Percentiles rank a stretch among this genome's conserved stretches.
phyloP scores from a whole-genome alignment of 2,329 filamentous ascomycete genomes.

The Fusarium irregulare region DNA sequence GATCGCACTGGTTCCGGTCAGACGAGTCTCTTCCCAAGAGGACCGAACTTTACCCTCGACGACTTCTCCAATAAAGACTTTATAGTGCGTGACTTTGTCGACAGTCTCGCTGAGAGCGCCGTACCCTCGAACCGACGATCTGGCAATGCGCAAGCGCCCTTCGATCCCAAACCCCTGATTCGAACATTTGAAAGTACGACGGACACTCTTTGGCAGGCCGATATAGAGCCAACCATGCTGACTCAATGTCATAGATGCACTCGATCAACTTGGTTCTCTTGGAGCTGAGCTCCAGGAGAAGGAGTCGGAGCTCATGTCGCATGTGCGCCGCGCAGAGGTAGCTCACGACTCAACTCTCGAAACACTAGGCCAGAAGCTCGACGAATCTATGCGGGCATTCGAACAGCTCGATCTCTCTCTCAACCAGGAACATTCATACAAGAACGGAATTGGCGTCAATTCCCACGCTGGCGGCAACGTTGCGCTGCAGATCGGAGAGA shows the following conservation, averaged over 20 bases:
- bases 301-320: conserved; percentile 90
- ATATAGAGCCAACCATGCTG: conserved; percentile 19
- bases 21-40: conserved; percentile 79
- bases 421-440: conserved; percentile 66
- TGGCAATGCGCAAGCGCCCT: conserved; percentile 70
- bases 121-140: conserved; percentile 85
- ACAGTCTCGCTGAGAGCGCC: conserved; percentile 87
- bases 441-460: conserved; percentile 49
- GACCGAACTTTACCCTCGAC: conserved; percentile 86
- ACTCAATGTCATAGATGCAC: conserved; percentile 59
- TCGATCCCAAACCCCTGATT: conserved; percentile 97
- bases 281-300: conserved; percentile 87
- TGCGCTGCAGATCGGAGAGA: conserved; percentile 94
- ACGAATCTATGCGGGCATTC: conserved; percentile 91
- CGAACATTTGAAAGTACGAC: conserved; percentile 84
- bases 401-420: conserved; percentile 88
- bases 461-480: conserved; percentile 80
- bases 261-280: conserved; percentile 75
- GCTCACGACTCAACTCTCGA: conserved; percentile 94
- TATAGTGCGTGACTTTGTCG: conserved; percentile 97
- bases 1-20: conserved; percentile 61
- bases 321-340: conserved; percentile 89
- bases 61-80: conserved; percentile 93
- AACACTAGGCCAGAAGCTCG: conserved; percentile 86
- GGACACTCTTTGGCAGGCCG: neutral